phyloP scores from a whole-genome alignment of 2,329 filamentous ascomycete species.

The Rhytidhysteron rufulum region DNA sequence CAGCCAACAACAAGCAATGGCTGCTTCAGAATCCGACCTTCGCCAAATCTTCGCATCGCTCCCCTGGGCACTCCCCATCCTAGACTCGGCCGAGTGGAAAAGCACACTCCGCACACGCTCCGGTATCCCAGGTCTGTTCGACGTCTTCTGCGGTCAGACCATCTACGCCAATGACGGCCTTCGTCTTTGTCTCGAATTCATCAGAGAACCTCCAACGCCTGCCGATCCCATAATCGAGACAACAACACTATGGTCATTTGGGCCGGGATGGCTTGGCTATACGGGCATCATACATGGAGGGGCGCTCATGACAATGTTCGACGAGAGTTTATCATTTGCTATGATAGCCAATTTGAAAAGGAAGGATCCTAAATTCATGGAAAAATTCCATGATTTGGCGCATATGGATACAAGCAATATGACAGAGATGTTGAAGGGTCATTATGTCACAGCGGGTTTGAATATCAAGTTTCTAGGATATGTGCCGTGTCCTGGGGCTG shows the following conservation, averaged over 20 bases:
- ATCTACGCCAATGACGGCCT: conserved; percentile 15
- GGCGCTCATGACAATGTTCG: conserved; percentile 60
- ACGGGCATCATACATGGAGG: conserved; percentile 68
- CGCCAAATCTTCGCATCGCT: conserved; percentile 18
- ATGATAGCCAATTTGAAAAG: conserved; percentile 14
- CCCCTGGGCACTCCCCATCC: conserved; percentile 18
- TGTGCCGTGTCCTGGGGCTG: conserved; percentile 19
- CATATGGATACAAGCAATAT: conserved; percentile 9
- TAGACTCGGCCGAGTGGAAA: conserved; percentile 18
- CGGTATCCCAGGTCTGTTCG: conserved; percentile 4
- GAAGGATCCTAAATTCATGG: neutral
- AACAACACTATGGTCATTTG: conserved; percentile 18
- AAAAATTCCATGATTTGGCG: neutral
- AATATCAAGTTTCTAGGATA: conserved; percentile 19
- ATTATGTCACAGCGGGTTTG: conserved; percentile 18
- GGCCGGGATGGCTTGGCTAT: conserved; percentile 54
- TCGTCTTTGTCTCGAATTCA: conserved; percentile 17
- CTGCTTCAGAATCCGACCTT: too few relatives aligned
- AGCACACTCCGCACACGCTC: conserved; percentile 12
- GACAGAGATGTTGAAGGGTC: conserved; percentile 14
- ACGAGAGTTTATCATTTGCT: conserved; percentile 50
- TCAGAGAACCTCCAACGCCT: conserved; percentile 12
- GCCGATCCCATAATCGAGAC: conserved; percentile 9
- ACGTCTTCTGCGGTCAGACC: conserved; percentile 15
- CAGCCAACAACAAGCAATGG: too few relatives aligned